Evolutionary conservation across 2,329 filamentous ascomycete genomes (phyloP).

Genomic region (Fusarium lateritium): DNA sequence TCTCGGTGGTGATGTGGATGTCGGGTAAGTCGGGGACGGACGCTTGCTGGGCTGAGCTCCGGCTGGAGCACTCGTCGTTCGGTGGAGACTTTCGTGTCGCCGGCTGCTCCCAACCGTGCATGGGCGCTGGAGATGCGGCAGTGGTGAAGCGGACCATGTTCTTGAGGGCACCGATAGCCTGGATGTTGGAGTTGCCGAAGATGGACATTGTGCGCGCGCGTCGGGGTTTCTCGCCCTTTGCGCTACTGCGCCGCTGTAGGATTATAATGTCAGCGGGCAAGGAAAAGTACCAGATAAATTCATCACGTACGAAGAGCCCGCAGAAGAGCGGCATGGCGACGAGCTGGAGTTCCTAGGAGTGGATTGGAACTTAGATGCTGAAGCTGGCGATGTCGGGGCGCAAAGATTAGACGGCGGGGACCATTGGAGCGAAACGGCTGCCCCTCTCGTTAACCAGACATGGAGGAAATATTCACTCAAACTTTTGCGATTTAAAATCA

Average conservation of each 20-base stretch:
- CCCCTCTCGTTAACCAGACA: conserved; percentile 22
- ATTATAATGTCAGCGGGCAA: conserved; percentile 23
- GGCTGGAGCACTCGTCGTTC: conserved; percentile 47
- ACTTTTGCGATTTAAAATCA: not conserved
- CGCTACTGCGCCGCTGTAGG: conserved; percentile 30
- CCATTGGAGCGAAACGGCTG: conserved; percentile 42
- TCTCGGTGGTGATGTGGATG: conserved; percentile 63
- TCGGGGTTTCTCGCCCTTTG: conserved; percentile 43
- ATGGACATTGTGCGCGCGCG: conserved; percentile 58
- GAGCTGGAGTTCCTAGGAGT: conserved; percentile 16
- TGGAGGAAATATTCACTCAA: not conserved
- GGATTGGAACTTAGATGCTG: conserved; percentile 32
- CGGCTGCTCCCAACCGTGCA: conserved; percentile 38
- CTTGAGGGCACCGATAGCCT: conserved; percentile 50
- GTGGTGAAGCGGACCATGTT: conserved; percentile 55
- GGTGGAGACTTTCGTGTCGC: conserved; percentile 37
- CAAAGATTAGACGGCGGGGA: conserved; percentile 31
- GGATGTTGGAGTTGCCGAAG: conserved; percentile 55
- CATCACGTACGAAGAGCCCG: conserved; percentile 42
- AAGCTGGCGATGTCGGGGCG: conserved; percentile 38
- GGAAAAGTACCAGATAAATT: not conserved
- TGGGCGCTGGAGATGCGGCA: conserved; percentile 50
- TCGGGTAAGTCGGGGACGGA: conserved; percentile 49
- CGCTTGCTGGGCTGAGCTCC: conserved; percentile 36
- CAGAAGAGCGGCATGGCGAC: conserved; percentile 42